Evolutionary conservation across 805 yeast genomes (phyloP), one percentile per base, ranked within the genome.

Genomic region (Kodamaea kakaduensis): DNA sequence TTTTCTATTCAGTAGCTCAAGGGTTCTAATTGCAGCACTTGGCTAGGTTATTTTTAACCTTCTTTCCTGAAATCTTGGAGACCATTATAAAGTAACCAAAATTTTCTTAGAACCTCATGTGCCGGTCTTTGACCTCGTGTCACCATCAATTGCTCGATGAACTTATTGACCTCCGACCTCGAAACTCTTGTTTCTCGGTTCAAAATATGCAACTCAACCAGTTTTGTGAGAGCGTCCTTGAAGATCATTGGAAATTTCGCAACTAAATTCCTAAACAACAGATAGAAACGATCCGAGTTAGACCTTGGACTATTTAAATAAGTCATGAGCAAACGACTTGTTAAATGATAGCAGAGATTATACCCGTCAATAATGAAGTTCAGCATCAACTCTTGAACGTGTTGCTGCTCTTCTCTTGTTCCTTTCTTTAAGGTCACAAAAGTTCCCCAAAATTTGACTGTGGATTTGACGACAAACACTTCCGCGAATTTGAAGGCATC

Each of bases 101-200:
- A 78, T 34, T 70, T 74, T 38, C 77, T 72, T 9, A 83, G 59
- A 1, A 78, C 65, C 14, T 71, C 77, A 32, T 75, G 71, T 2
- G 81, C 78, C 25, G 71, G 70, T 45, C 86, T 62, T 25, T 75
- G 75, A 2, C 89, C 89, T 48, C 87, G 69, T 0, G 87, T 80
- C 1, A 79, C 40, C 55, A 77, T 49, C 19, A 83, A 46, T 50
- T 77, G 79, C 43, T 71, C 77, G 14, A 77, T 51, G 33, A 81
- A 74, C 21, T 44, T 41, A 9, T 36, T 41, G 13, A 27, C 17
- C n/a, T 32, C 19, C 9, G 27, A 23, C 6, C 13, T 15, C 5
- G 26, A 12, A 3, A 36, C 38, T 12, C 35, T 37, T 10, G 17
- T 31, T 23, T 32, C 13, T 9, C 9, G 7, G 2, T n/a, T n/a